Evolutionary conservation across 228 moss, liverwort and hornwort species (phyloP).

Genomic region (Sphagnum magellanicum): DNA sequence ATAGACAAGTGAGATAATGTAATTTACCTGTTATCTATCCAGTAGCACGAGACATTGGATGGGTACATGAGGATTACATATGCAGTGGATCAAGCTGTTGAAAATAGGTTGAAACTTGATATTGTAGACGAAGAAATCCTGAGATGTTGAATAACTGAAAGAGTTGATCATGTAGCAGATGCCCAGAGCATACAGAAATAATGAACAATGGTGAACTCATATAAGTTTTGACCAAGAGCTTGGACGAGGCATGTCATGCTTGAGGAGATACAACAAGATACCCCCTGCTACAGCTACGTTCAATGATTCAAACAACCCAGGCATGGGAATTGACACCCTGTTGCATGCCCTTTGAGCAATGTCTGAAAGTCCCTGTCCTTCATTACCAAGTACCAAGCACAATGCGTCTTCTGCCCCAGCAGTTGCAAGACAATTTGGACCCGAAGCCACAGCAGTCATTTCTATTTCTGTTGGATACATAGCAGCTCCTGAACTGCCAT

Average conservation of each 20-base stretch:
- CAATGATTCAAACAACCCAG: slow-evolving; percentile 79
- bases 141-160: too few relatives aligned
- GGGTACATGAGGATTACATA: too few relatives aligned
- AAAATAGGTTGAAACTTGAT: too few relatives aligned
- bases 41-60: too few relatives aligned
- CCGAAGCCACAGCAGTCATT: not conserved
- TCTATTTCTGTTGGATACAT: not conserved
- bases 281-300: slow-evolving; percentile 98
- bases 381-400: slow-evolving; percentile 91
- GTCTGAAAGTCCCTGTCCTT: slow-evolving; percentile 83
- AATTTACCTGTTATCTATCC: too few relatives aligned
- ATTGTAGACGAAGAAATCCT: too few relatives aligned
- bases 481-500: not conserved
- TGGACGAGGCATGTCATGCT: slow-evolving; percentile 2
- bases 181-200: too few relatives aligned
- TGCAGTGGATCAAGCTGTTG: too few relatives aligned
- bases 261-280: slow-evolving; percentile 76
- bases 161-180: too few relatives aligned
- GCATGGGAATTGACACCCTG: slow-evolving; percentile 81
- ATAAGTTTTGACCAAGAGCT: not conserved
- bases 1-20: too few relatives aligned
- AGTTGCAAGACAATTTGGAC: slow-evolving; percentile 7
- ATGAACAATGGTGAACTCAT: not conserved
- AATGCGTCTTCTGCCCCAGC: slow-evolving; percentile 42
- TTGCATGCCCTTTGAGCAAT: slow-evolving; percentile 48